These are phyloP conservation scores for Fusarium equiseti DNA, from an alignment of 2,329 filamentous ascomycete genomes.

Conservation along the genomic window DNA sequence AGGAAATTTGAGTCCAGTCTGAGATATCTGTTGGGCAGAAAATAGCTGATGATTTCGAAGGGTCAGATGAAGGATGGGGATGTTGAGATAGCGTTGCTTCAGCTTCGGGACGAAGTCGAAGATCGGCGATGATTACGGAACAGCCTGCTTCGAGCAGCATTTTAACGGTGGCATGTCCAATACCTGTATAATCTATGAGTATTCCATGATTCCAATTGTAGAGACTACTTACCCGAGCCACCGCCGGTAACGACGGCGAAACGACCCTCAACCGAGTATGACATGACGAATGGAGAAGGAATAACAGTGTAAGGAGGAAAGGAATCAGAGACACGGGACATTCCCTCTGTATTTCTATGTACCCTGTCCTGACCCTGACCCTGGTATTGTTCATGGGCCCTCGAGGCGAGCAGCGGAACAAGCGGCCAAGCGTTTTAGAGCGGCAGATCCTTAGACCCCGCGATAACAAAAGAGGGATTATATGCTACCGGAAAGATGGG, in stretches of 20 bases:
- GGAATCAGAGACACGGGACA: not conserved
- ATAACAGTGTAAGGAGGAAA: not conserved
- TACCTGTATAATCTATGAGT: not conserved
- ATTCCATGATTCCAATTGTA: not conserved
- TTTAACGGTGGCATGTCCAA: conserved; percentile 7
- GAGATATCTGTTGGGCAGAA: conserved; percentile 47
- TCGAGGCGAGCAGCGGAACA: not conserved
- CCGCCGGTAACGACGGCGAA: conserved; percentile 34
- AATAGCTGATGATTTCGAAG: not conserved
- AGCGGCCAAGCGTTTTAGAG: not conserved
- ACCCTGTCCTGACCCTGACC: not conserved
- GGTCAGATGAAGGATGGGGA: not conserved
- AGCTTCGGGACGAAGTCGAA: conserved; percentile 24
- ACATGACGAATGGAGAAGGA: conserved; percentile 1
- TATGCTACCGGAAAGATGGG: not conserved
- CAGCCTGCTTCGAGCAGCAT: conserved; percentile 7
- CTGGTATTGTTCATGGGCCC: not conserved
- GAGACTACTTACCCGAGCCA: conserved; percentile 21
- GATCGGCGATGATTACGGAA: conserved; percentile 13
- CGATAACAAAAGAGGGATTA: not conserved
- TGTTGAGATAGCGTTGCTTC: not conserved
- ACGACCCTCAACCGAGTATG: conserved; percentile 14
- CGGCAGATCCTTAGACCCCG: not conserved
- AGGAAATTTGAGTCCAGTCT: conserved; percentile 44
- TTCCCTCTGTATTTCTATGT: not conserved